Conservation (phyloP, 176 grass and related monocot genomes). For the Bonia amplexicaulis region DNA sequence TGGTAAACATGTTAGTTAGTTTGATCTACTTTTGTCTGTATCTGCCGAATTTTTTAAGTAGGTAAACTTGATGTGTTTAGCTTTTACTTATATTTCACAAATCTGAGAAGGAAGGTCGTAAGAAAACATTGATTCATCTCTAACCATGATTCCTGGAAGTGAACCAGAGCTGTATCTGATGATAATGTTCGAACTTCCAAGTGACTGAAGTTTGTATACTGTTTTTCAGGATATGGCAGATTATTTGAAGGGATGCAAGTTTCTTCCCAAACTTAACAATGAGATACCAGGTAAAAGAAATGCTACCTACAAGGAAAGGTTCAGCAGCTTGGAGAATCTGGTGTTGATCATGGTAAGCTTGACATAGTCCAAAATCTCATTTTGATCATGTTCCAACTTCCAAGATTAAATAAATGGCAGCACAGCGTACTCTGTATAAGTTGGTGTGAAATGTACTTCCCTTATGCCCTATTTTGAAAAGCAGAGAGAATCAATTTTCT, state of each 20-base stretch:
- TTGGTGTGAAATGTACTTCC: not conserved
- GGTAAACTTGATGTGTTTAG: not conserved
- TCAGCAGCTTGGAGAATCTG: conserved; percentile 80
- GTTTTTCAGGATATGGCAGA: conserved; percentile 62
- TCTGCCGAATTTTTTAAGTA: not conserved
- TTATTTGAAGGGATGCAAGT: conserved; percentile 85
- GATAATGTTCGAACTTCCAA: not conserved
- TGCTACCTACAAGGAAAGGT: conserved; percentile 89
- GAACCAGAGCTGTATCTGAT: not conserved
- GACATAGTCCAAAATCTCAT: not conserved
- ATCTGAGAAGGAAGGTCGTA: not conserved
- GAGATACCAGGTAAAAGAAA: conserved; percentile 71
- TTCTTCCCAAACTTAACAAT: conserved; percentile 95
- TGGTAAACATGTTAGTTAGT: not conserved
- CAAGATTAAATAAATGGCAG: not conserved
- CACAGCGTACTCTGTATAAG: not conserved
- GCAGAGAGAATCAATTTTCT: not conserved
- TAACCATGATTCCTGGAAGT: not conserved
- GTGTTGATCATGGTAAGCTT: conserved; percentile 90
- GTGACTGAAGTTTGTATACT: not conserved
- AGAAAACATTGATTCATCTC: not conserved
- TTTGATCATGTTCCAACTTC: not conserved
- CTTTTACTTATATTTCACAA: not conserved
- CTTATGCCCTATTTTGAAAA: not conserved
- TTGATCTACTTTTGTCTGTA: not conserved